Percentiles rank a stretch among this genome's conserved stretches.
phyloP scores from a whole-genome alignment of 2,329 filamentous ascomycete genomes.

The Aureobasidium namibiae region DNA sequence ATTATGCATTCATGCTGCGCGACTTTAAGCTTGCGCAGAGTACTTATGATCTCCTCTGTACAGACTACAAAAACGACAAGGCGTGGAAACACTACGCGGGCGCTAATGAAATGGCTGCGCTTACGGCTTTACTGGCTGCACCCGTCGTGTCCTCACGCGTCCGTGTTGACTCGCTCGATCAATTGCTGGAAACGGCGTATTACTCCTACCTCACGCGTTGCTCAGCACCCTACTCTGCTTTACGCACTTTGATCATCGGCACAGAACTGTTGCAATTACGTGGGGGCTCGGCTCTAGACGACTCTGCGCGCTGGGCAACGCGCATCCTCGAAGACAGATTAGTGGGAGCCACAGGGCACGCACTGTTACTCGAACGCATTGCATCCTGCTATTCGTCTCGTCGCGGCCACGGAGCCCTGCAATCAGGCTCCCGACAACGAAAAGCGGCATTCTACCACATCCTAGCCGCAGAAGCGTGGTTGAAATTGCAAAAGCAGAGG shows the following conservation, averaged over 20 bases:
- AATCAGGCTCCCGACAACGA: constrained; percentile 63
- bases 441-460: constrained; percentile 89
- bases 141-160: constrained; percentile 61
- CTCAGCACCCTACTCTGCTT: constrained; percentile 66
- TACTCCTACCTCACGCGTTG: constrained; percentile 91
- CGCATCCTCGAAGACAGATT: constrained; percentile 72
- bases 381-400: constrained; percentile 76
- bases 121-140: constrained; percentile 72
- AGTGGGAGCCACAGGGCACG: constrained; percentile 66
- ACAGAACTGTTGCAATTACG: constrained; percentile 77
- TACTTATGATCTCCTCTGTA: constrained; percentile 81
- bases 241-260: constrained; percentile 67
- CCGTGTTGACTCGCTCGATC: constrained; percentile 71
- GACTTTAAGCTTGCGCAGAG: constrained; percentile 91
- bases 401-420: constrained; percentile 55
- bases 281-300: constrained; percentile 72
- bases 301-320: constrained; percentile 77
- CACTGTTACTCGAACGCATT: constrained; percentile 76
- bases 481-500: constrained; percentile 64
- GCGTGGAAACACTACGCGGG: constrained; percentile 94
- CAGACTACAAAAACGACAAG: constrained; percentile 90
- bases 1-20: constrained; percentile 93
- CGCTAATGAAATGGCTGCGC: constrained; percentile 87
- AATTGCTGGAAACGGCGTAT: constrained; percentile 79
- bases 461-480: constrained; percentile 76